Evolutionary conservation across 2,329 filamentous ascomycete species (phyloP).

Genomic region (Trichoderma atrobrunneum): DNA sequence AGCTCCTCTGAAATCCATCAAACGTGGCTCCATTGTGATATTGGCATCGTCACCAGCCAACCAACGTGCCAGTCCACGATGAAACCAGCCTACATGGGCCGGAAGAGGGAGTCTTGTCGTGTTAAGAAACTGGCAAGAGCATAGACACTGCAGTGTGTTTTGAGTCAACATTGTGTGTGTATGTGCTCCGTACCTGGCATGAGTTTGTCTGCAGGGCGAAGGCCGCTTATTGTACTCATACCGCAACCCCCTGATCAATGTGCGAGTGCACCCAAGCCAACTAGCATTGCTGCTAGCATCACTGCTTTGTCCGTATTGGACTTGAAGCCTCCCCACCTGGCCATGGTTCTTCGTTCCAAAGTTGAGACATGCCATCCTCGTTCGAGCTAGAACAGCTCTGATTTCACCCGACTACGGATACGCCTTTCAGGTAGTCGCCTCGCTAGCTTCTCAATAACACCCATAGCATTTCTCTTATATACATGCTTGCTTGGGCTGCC

Average conservation of each 20-base stretch:
- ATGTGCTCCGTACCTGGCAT: not conserved
- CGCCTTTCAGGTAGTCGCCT: constrained; percentile 8
- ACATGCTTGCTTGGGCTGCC: constrained; percentile 9
- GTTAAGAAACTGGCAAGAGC: not conserved
- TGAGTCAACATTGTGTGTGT: not conserved
- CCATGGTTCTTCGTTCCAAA: constrained; percentile 35
- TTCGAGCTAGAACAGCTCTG: constrained; percentile 21
- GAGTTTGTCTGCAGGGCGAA: constrained; percentile 8
- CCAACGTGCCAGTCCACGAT: not conserved
- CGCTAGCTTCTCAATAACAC: constrained; percentile 3
- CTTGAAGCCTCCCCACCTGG: constrained; percentile 20
- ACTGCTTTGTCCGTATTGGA: constrained; percentile 2
- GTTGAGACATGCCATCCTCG: constrained; percentile 40
- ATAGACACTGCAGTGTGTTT: not conserved
- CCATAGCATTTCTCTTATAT: not conserved
- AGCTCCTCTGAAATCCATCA: constrained; percentile 16
- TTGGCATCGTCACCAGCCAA: not conserved
- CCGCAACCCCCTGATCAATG: not conserved
- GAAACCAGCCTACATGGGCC: not conserved
- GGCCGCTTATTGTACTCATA: not conserved
- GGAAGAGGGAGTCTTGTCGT: not conserved
- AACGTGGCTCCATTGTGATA: not conserved
- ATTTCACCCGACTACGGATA: not conserved
- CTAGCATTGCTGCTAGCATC: constrained; percentile 2
- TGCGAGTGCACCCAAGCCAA: constrained; percentile 5